Evolutionary conservation across 129 eudicot genomes (phyloP), one percentile per base, ranked within the genome.

Genomic region (Kitagawia praeruptora): DNA sequence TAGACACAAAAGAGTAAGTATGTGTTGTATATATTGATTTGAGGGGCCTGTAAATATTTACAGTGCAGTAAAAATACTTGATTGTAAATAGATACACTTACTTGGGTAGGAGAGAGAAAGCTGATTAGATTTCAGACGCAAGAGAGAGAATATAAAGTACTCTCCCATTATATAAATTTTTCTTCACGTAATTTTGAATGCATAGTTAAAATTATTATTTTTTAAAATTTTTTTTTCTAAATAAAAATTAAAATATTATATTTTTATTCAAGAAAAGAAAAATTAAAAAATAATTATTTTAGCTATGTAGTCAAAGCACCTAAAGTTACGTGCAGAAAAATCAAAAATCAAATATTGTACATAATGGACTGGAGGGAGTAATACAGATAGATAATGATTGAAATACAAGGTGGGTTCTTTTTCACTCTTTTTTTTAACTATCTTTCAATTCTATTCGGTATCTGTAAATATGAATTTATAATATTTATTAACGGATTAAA

Each of bases 321-420:
- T n/a, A n/a, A n/a, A n/a, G n/a, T n/a, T n/a, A n/a, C n/a, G n/a
- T n/a, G n/a, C n/a, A n/a, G n/a, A n/a, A n/a, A n/a, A n/a, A n/a
- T n/a, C n/a, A n/a, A n/a, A n/a, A n/a, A n/a, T n/a, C n/a, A n/a
- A n/a, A n/a, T n/a, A n/a, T n/a, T n/a, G n/a, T n/a, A n/a, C n/a
- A n/a, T n/a, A n/a, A n/a, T n/a, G n/a, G n/a, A n/a, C n/a, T n/a
- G n/a, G n/a, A n/a, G n/a, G n/a, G n/a, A n/a, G n/a, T n/a, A n/a
- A n/a, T n/a, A 58, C 67, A 58, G 31, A 58, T 19, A 27, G 61
- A 46, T 51, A 75, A 46, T 75, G 61, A 75, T 75, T 75, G 77
- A 74, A 25, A 25, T 23, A 5, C 8, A 31, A 42, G 15, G 16
- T 31, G 31, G 70, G 76, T 53, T 73, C 0, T 41, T 12, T 23